Evolutionary conservation across 371 early-diverging fungal species (phyloP).

Genomic region (Apophysomyces variabilis): DNA sequence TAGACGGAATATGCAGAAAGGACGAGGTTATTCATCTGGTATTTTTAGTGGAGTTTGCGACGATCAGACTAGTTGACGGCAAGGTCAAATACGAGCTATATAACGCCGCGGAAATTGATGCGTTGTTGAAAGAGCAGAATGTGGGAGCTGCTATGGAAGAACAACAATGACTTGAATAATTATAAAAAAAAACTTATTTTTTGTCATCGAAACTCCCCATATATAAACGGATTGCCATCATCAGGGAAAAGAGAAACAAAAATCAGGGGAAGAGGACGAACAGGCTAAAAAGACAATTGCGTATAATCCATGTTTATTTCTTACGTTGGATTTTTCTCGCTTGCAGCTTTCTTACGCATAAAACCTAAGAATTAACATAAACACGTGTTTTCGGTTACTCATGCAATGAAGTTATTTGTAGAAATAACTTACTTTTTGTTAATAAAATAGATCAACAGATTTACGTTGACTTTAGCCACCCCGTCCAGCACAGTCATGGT

Average conservation of each 20-base stretch:
- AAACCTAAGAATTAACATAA: not conserved
- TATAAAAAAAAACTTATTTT: not conserved
- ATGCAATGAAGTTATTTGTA: too few relatives aligned
- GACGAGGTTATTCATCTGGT: constrained; percentile 3
- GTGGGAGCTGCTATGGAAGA: constrained; percentile 49
- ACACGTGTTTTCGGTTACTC: too few relatives aligned
- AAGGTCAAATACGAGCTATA: constrained; percentile 70
- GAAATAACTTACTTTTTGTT: constrained; percentile 89
- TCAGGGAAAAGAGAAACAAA: not conserved
- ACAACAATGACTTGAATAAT: constrained; percentile 17
- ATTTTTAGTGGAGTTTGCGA: constrained; percentile 80
- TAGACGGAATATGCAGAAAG: not conserved
- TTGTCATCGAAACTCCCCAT: too few relatives aligned
- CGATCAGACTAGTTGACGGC: constrained; percentile 59
- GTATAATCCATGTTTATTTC: not conserved
- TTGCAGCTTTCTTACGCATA: not conserved
- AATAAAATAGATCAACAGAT: constrained; percentile 91
- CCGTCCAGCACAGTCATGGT: constrained; percentile 91
- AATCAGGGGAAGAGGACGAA: not conserved
- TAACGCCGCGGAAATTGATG: constrained; percentile 76
- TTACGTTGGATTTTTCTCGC: not conserved
- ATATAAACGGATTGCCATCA: too few relatives aligned
- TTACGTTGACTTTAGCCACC: constrained; percentile 93
- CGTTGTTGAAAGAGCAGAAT: constrained; percentile 72
- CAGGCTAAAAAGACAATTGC: too few relatives aligned